Percentiles rank a stretch among this genome's conserved stretches.
Conservation (phyloP, 495 filamentous ascomycete genomes). For the Antarctomyces pellizariae region DNA sequence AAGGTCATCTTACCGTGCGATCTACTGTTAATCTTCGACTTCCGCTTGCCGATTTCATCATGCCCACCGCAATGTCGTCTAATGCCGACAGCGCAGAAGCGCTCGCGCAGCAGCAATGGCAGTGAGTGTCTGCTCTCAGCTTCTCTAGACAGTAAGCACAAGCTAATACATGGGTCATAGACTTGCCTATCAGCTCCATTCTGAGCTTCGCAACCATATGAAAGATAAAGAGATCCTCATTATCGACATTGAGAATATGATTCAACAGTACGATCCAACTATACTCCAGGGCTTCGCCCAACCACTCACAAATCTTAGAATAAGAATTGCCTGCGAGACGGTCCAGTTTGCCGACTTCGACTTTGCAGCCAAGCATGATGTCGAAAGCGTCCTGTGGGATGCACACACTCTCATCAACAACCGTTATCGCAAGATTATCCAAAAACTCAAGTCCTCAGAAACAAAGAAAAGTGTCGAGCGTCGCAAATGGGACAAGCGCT, state of each 20-base stretch:
- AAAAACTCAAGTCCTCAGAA: conserved; percentile 14
- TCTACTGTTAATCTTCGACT: too few species aligned
- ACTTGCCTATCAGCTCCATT: not conserved
- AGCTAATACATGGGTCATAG: conserved; percentile 1
- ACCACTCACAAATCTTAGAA: conserved; percentile 4
- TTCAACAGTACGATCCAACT: conserved; percentile 39
- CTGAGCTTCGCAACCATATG: too few species aligned
- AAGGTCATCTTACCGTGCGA: too few species aligned
- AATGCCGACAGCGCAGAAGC: too few species aligned
- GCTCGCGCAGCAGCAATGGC: conserved; percentile 9
- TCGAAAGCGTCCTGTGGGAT: conserved; percentile 57
- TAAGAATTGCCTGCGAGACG: conserved; percentile 29
- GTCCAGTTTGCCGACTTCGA: conserved; percentile 54
- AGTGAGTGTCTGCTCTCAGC: conserved; percentile 7
- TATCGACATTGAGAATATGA: conserved; percentile 29
- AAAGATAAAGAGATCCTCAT: conserved; percentile 29
- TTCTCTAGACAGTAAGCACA: not conserved
- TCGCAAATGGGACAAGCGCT: conserved; percentile 59
- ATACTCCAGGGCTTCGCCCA: not conserved
- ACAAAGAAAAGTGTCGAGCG: conserved; percentile 43
- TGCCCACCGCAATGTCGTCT: too few species aligned
- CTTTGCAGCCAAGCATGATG: conserved; percentile 32
- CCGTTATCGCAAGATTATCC: conserved; percentile 41
- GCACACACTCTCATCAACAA: conserved; percentile 53
- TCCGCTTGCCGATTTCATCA: too few species aligned